Evolutionary conservation across 106 monocot species (phyloP).

Genomic region (Amphibolis antarctica): DNA sequence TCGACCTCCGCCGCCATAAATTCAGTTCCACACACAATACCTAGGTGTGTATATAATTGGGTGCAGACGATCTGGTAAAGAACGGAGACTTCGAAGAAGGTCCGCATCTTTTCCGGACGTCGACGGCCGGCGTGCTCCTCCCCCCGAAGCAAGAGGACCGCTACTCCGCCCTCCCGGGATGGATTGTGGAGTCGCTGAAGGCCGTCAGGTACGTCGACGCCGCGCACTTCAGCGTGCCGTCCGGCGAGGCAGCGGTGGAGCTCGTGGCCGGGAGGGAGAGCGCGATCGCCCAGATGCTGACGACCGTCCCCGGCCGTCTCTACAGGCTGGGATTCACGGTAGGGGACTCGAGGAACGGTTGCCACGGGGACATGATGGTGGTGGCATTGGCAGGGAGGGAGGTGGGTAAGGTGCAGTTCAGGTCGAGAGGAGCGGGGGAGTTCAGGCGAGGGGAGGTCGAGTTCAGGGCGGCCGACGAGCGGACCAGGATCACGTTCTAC

Average conservation of each 20-base stretch:
- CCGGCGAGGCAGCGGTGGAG: conserved; percentile 48
- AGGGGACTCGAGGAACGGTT: conserved; percentile 61
- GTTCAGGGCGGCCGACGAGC: conserved; percentile 28
- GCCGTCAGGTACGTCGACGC: conserved; percentile 62
- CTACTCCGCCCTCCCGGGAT: conserved; percentile 73
- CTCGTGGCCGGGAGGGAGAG: conserved; percentile 63
- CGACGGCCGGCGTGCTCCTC: conserved; percentile 61
- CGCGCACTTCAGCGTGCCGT: conserved; percentile 46
- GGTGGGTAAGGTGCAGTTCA: conserved; percentile 31
- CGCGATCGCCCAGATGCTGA: conserved; percentile 53
- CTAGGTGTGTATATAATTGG: too few relatives aligned
- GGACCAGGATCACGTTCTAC: conserved; percentile 72
- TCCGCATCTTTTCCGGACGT: conserved; percentile 53
- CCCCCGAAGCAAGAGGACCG: conserved; percentile 72
- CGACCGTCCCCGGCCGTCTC: conserved; percentile 24
- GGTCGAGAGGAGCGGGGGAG: conserved; percentile 42
- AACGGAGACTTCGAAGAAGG: conserved; percentile 80
- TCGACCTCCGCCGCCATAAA: too few relatives aligned
- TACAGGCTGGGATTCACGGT: conserved; percentile 66
- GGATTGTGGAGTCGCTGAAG: conserved; percentile 90
- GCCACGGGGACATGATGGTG: conserved; percentile 58
- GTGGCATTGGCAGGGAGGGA: conserved; percentile 51
- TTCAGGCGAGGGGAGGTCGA: conserved; percentile 23
- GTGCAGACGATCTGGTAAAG: conserved; percentile 59
- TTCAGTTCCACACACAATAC: too few relatives aligned